Conservation (phyloP, 345 rosid species). For the Citrus inodora region DNA sequence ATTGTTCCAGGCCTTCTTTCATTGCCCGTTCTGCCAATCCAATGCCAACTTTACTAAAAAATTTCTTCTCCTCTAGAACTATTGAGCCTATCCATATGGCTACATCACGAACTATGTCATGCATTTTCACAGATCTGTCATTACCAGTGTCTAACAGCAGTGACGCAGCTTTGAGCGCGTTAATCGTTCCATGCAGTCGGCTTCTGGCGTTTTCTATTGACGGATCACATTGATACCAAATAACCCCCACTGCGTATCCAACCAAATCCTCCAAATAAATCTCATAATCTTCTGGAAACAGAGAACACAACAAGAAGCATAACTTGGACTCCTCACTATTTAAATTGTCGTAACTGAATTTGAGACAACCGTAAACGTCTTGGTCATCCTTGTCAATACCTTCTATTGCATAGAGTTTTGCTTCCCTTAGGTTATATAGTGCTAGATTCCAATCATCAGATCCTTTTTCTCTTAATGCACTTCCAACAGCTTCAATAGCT, state of each 20-base stretch:
- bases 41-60: too few species aligned
- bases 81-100: too few species aligned
- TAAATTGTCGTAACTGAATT: background rate
- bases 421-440: background rate
- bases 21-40: too few species aligned
- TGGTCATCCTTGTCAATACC: background rate
- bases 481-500: too few species aligned
- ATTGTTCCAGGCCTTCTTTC: too few species aligned
- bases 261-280: background rate
- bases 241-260: background rate
- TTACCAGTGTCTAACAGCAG: too few species aligned
- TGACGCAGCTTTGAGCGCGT: too few species aligned
- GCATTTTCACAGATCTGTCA: too few species aligned
- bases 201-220: background rate
- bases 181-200: background rate
- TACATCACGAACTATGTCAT: too few species aligned
- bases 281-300: conserved; percentile 8
- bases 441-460: background rate
- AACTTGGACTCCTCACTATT: background rate
- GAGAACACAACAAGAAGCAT: conserved; percentile 6
- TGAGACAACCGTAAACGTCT: background rate
- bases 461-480: background rate
- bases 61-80: too few species aligned
- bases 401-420: background rate
- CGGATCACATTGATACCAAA: background rate